Percentiles rank a stretch among this genome's conserved stretches.
Evolutionary conservation across 2,329 filamentous ascomycete genomes (phyloP).

Genomic region (Clonostachys rhizophaga): DNA sequence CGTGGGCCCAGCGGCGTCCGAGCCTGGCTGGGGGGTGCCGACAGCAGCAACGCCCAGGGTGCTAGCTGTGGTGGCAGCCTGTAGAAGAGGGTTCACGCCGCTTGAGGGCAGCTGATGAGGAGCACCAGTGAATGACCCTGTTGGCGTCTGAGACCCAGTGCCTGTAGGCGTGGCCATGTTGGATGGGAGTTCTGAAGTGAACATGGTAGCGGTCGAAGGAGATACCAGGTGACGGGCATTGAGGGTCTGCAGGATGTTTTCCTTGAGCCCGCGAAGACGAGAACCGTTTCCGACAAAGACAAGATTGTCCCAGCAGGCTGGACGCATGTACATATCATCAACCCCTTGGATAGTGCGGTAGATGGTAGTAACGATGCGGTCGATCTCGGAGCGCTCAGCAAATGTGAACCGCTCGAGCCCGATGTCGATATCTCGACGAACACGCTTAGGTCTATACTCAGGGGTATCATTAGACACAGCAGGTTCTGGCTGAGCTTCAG

Average conservation of each 20-base stretch:
- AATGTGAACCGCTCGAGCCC: conserved; percentile 72
- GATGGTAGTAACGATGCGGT: conserved; percentile 78
- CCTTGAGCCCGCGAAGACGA: conserved; percentile 72
- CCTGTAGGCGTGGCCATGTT: conserved; percentile 87
- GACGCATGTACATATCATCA: conserved; percentile 78
- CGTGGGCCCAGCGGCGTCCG: conserved; percentile 26
- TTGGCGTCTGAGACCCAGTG: conserved; percentile 88
- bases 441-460: conserved; percentile 47
- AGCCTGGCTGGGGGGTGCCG: conserved; percentile 32
- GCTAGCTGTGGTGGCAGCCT: conserved; percentile 79
- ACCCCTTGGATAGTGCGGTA: conserved; percentile 80
- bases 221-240: conserved; percentile 83
- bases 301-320: conserved; percentile 85
- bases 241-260: conserved; percentile 78
- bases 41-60: conserved; percentile 40
- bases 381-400: conserved; percentile 67
- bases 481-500: conserved; percentile 6
- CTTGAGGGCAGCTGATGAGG: conserved; percentile 50
- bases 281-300: conserved; percentile 89
- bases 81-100: conserved; percentile 83
- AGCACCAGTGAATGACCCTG: conserved; percentile 50
- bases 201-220: conserved; percentile 89
- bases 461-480: conserved; percentile 18
- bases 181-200: conserved; percentile 93
- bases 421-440: conserved; percentile 68